Conservation (phyloP, 106 monocot species). For the Apostasia ramifera region DNA sequence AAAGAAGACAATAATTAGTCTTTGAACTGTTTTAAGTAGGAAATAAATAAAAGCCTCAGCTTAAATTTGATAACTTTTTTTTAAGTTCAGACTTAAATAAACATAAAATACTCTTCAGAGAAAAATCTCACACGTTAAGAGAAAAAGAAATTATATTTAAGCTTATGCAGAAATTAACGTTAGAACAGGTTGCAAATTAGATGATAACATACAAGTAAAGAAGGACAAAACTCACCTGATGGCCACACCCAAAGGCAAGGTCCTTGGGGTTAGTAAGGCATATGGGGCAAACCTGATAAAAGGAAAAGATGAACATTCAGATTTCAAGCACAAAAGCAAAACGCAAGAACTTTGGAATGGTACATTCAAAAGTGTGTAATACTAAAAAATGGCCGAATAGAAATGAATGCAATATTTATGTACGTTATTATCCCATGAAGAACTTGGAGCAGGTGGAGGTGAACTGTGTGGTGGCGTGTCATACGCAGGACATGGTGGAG, state of each 20-base stretch:
- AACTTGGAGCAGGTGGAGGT: not conserved
- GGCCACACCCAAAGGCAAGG: slow-evolving; percentile 92
- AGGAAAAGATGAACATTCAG: not conserved
- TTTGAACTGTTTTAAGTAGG: not conserved
- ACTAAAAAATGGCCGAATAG: not conserved
- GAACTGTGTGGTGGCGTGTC: not conserved
- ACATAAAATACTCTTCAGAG: no score
- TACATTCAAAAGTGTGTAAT: no score
- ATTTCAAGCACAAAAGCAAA: not conserved
- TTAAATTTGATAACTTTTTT: no score
- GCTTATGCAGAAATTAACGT: not conserved
- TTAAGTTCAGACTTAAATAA: no score
- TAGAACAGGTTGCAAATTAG: not conserved
- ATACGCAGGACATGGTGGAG: slow-evolving; percentile 13
- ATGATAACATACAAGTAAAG: no score
- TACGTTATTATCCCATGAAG: slow-evolving; percentile 21
- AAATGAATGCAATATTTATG: not conserved
- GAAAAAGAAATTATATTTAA: not conserved
- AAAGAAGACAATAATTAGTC: not conserved
- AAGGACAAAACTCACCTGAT: slow-evolving; percentile 47
- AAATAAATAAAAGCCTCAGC: no score
- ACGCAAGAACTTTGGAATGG: not conserved
- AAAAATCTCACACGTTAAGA: not conserved
- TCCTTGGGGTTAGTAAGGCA: slow-evolving; percentile 81
- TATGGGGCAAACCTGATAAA: slow-evolving; percentile 68